phyloP scores from a whole-genome alignment of 2,329 filamentous ascomycete genomes.

The Trichoderma simmonsii region DNA sequence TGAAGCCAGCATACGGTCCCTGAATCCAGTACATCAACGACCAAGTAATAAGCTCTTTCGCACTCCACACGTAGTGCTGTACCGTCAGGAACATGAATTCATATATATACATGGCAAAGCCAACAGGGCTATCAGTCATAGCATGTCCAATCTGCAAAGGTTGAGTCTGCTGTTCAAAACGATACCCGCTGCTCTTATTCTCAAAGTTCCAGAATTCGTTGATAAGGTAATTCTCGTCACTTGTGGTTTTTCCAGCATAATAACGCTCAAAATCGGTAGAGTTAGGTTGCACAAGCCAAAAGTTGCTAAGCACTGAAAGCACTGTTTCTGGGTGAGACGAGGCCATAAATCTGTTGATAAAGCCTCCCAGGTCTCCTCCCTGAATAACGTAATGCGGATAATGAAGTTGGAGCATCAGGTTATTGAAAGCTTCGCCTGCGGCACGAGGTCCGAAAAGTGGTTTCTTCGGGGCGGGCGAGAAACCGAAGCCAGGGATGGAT shows the following conservation, averaged over 20 bases:
- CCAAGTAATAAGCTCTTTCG: background rate
- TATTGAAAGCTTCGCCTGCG: no score
- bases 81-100: background rate
- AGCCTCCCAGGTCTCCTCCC: no score
- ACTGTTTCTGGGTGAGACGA: no score
- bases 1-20: background rate
- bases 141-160: background rate
- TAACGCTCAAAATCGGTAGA: conserved; percentile 45
- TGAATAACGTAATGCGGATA: no score
- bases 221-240: background rate
- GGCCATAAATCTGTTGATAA: no score
- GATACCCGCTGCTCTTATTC: background rate
- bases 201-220: background rate
- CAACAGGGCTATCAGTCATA: background rate
- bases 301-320: no score
- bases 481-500: no score
- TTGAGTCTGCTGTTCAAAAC: background rate
- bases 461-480: no score
- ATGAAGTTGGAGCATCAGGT: no score
- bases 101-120: background rate
- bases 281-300: no score
- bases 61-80: background rate
- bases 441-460: no score
- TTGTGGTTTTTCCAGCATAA: background rate
- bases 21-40: conserved; percentile 1